Evolutionary conservation across 495 filamentous ascomycete species (phyloP).

Genomic region (Cudoniella acicularis): DNA sequence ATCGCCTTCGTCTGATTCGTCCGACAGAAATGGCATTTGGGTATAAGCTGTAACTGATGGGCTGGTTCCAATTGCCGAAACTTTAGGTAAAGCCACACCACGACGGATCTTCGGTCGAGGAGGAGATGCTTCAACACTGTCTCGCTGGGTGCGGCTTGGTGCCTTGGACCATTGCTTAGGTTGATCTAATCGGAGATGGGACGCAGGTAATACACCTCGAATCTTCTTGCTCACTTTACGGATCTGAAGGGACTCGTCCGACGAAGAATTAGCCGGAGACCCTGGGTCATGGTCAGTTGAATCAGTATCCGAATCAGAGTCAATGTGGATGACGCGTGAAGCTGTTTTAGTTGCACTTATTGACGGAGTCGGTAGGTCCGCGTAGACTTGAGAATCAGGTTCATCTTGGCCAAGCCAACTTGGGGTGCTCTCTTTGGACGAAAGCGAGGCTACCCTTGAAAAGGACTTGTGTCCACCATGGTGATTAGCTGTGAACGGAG

Average conservation of each 20-base stretch:
- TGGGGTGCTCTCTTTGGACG: conserved; percentile 6
- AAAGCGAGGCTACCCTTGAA: conserved; percentile 4
- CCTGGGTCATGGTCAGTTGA: background rate
- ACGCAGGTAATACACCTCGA: conserved; percentile 85
- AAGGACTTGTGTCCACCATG: background rate
- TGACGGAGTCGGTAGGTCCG: conserved; percentile 21
- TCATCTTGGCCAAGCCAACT: background rate
- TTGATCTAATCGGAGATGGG: conserved; percentile 76
- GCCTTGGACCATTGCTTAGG: conserved; percentile 36
- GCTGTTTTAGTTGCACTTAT: conserved; percentile 20
- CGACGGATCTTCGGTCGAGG: conserved; percentile 33
- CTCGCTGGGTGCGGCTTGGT: conserved; percentile 31
- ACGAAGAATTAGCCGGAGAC: conserved; percentile 12
- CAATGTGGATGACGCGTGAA: conserved; percentile 20
- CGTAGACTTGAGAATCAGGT: background rate
- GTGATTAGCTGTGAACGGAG: conserved; percentile 6
- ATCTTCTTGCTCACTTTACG: conserved; percentile 51
- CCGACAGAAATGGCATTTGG: conserved; percentile 34
- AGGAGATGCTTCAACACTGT: conserved; percentile 11
- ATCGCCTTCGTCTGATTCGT: conserved; percentile 44
- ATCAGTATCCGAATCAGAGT: conserved; percentile 19
- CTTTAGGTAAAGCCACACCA: conserved; percentile 47
- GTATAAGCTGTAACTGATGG: conserved; percentile 15
- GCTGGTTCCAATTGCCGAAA: conserved; percentile 6
- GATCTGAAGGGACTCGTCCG: conserved; percentile 41